Base-by-base conservation (phyloP, 441 rosid species). In the Lepidium campestre region DNA sequence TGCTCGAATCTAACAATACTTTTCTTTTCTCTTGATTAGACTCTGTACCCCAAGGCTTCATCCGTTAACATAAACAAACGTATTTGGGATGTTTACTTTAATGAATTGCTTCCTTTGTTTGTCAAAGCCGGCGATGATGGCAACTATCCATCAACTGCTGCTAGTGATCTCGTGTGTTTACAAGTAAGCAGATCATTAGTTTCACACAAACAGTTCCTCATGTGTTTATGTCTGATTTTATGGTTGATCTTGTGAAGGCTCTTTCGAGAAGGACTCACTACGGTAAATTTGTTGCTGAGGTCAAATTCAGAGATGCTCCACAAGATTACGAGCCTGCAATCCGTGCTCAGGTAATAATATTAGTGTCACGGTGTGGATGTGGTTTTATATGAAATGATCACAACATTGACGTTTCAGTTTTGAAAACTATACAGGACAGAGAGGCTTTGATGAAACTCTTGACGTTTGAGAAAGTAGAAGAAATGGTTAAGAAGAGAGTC, bases 211-310 rank as follows among this genome's bases (percentile, higher is more conserved):
- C 12, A 7, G 18, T 4, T 14, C 14, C 44, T 4, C 10, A 6
- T 59, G 10, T 66, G 42, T 42, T 52, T 31, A 10, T 20, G 12
- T 72, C 35, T 65, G 18, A 41, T 57, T 25, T 60, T 50, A 50
- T 40, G 41, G 15, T 39, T 55, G 19, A 15, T 45, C 60, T 64
- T 46, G 52, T 73, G 63, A 58, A 89, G 97, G 96, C 88, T 48
- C 74, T 93, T 15, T 93, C 98, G 9, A 85, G 85, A 71, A 84
- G 98, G 78, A 88, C 90, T 57, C 97, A 93, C 72, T 93, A 82
- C 0, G 97, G 98, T 15, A 93, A 88, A 64, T 84, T 77, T 56
- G 97, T 93, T 35, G 98, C 98, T 55, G 98, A 93, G 79, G 84
- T 88, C 40, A 93, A 93, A 75, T 93, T 75, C 79, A 78, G 72